A percentile compares a stretch with the other conserved stretches of the same genome.
phyloP scores from a whole-genome alignment of 139 green algal species.

The Closterium sp. region DNA sequence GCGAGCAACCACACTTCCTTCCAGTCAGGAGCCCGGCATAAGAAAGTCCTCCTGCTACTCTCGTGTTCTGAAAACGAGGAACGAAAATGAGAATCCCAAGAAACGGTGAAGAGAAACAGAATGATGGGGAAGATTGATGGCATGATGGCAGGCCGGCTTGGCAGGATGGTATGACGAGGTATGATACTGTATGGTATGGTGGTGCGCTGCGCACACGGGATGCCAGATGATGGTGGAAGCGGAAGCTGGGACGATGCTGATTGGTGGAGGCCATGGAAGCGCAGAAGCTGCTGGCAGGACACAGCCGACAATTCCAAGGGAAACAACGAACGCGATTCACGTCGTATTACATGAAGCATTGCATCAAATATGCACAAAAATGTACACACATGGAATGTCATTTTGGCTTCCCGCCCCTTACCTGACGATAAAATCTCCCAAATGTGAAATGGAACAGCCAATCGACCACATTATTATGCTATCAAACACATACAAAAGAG shows the following conservation, averaged over 20 bases:
- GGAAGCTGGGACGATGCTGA: not conserved
- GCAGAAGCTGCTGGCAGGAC: too few relatives aligned
- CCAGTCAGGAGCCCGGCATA: too few relatives aligned
- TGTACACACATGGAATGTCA: too few relatives aligned
- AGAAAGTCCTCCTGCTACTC: not conserved
- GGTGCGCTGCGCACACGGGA: not conserved
- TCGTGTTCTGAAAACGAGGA: not conserved
- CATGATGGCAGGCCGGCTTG: not conserved
- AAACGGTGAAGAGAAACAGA: not conserved
- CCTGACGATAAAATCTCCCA: too few relatives aligned
- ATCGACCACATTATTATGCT: too few relatives aligned
- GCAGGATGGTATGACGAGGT: not conserved
- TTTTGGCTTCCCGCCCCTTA: too few relatives aligned
- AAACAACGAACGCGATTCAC: too few relatives aligned
- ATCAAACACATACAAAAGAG: too few relatives aligned
- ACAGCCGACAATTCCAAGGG: too few relatives aligned
- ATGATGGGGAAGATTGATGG: not conserved
- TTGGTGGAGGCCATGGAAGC: not conserved
- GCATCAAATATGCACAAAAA: too few relatives aligned
- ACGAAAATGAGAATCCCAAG: not conserved
- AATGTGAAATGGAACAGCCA: too few relatives aligned
- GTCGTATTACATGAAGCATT: too few relatives aligned
- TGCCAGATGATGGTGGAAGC: not conserved
- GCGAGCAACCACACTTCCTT: not conserved
- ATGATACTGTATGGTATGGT: not conserved